Conservation (phyloP, 106 monocot genomes). For the Dendrobium catenatum region DNA sequence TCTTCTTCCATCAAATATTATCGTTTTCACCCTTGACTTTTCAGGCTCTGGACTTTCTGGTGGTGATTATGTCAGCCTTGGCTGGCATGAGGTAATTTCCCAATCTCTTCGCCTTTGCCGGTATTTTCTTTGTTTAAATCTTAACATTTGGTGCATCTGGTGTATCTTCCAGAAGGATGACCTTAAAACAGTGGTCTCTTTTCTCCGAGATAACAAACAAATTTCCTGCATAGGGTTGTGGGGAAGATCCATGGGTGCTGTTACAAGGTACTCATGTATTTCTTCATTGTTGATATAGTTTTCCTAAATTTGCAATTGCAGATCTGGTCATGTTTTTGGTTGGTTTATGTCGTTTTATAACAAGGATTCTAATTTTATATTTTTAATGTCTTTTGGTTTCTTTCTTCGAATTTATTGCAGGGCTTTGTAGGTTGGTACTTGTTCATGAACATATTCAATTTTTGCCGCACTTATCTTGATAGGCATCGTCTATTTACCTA, state of each 20-base stretch:
- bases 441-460: background rate
- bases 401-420: background rate
- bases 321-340: background rate
- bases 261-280: constrained; percentile 59
- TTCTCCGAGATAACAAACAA: constrained; percentile 67
- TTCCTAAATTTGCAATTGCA: background rate
- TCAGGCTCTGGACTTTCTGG: constrained; percentile 71
- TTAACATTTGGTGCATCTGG: background rate
- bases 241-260: constrained; percentile 99
- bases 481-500: too few species aligned
- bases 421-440: background rate
- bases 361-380: background rate
- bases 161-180: constrained; percentile 71
- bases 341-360: background rate
- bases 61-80: constrained; percentile 77
- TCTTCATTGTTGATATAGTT: background rate
- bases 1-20: constrained; percentile 73
- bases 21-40: constrained; percentile 73
- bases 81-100: constrained; percentile 66
- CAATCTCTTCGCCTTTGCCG: background rate
- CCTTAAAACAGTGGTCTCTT: constrained; percentile 67
- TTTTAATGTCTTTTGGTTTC: background rate
- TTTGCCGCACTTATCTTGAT: background rate
- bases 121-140: constrained; percentile 1
- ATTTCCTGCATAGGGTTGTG: constrained; percentile 90